A percentile compares a stretch with the other conserved stretches of the same genome.
phyloP scores from a whole-genome alignment of 805 yeast genomes.

The Kluyveromyces dobzhanskii region DNA sequence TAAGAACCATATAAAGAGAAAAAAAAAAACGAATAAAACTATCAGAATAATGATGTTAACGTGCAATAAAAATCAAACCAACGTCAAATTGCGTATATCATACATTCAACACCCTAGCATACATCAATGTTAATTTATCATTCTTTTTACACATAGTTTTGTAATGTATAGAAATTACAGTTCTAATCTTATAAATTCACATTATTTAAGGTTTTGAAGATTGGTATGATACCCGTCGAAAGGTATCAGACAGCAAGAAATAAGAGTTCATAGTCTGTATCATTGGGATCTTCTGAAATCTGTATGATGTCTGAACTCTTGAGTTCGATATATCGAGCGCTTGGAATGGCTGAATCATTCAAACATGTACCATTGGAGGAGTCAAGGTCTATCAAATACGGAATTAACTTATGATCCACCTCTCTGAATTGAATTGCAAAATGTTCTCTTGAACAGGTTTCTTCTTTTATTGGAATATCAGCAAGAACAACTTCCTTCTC shows the following conservation, averaged over 20 bases:
- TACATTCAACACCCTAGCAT: too few relatives aligned
- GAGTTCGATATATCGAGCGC: conserved; percentile 36
- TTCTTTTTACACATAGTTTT: too few relatives aligned
- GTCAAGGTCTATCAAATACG: conserved; percentile 39
- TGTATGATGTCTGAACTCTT: conserved; percentile 33
- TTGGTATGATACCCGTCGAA: too few relatives aligned
- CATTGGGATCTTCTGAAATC: conserved; percentile 31
- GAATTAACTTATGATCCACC: conserved; percentile 16
- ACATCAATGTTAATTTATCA: too few relatives aligned
- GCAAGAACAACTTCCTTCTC: conserved; percentile 23
- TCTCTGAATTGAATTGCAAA: conserved; percentile 40
- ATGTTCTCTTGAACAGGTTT: conserved; percentile 38
- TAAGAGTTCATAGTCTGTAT: conserved; percentile 22
- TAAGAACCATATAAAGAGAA: too few relatives aligned
- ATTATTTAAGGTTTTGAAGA: too few relatives aligned
- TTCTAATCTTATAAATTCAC: too few relatives aligned
- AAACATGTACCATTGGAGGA: conserved; percentile 41
- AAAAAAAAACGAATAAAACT: too few relatives aligned
- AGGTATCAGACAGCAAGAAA: conserved; percentile 11
- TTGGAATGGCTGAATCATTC: conserved; percentile 34
- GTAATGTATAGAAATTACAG: too few relatives aligned
- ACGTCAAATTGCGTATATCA: not conserved
- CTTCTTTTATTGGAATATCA: conserved; percentile 31
- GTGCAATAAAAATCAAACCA: not conserved
- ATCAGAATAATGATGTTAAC: too few relatives aligned